These are phyloP conservation scores for Botrytis fabae DNA, from an alignment of 2,329 filamentous ascomycete genomes.

Conservation along the genomic window DNA sequence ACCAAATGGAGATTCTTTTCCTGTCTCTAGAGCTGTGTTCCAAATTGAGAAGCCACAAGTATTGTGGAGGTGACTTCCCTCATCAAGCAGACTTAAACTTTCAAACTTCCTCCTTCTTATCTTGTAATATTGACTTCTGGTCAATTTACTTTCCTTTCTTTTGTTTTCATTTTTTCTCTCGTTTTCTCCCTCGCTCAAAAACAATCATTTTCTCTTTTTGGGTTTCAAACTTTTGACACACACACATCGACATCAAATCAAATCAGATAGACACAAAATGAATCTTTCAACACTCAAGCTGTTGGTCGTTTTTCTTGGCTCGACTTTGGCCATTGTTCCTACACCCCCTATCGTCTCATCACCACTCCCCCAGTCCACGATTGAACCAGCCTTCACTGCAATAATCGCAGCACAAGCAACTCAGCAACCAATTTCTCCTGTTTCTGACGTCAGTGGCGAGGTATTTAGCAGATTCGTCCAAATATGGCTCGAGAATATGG, in stretches of 20 bases:
- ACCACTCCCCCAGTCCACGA: constrained; percentile 22
- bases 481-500: constrained; percentile 62
- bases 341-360: not conserved
- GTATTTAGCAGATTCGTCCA: constrained; percentile 60
- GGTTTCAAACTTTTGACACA: not conserved
- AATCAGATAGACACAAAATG: constrained; percentile 7
- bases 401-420: constrained; percentile 48
- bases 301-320: not conserved
- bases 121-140: not conserved
- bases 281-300: not conserved
- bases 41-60: not conserved
- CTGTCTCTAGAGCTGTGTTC: not conserved
- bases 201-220: constrained; percentile 6
- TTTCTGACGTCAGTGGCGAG: constrained; percentile 51
- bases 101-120: not conserved
- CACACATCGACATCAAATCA: not conserved
- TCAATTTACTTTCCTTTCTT: not conserved
- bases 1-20: not conserved
- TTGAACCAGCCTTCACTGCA: constrained; percentile 32
- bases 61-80: not conserved
- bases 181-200: not conserved
- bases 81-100: not conserved
- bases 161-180: not conserved
- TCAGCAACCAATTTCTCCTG: constrained; percentile 47
- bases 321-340: not conserved